These are phyloP conservation scores for Fusarium cicatricum DNA, from an alignment of 2,329 filamentous ascomycete genomes.

Conservation along the genomic window DNA sequence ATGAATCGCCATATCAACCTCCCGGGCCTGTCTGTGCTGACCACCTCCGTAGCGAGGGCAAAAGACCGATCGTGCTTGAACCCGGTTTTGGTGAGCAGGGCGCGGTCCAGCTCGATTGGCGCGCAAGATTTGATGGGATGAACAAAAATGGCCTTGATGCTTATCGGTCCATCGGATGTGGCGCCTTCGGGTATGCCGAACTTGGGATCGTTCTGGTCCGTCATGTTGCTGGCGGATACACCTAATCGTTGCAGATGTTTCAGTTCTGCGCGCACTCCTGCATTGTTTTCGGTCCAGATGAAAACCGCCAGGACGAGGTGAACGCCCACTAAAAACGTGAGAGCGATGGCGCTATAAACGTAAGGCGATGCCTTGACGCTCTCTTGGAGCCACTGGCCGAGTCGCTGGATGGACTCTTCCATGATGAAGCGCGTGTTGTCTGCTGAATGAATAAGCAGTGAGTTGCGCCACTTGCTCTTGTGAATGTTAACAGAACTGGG, in stretches of 20 bases:
- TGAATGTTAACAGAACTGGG: no score
- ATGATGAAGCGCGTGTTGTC: background rate
- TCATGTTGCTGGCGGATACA: conserved; percentile 37
- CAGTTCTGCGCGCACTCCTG: background rate
- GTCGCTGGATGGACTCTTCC: background rate
- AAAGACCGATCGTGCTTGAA: conserved; percentile 41
- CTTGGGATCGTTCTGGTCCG: conserved; percentile 33
- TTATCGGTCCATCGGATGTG: conserved; percentile 9
- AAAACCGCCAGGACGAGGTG: background rate
- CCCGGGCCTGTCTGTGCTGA: conserved; percentile 25
- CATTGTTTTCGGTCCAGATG: background rate
- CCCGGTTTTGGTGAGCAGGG: conserved; percentile 37
- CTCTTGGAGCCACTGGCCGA: background rate
- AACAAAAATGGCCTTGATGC: conserved; percentile 41
- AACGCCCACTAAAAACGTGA: background rate
- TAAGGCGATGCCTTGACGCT: background rate
- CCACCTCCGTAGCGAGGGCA: conserved; percentile 42
- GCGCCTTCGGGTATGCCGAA: conserved; percentile 18
- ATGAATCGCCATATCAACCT: conserved; percentile 37
- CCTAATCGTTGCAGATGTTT: conserved; percentile 27
- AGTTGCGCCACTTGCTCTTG: no score
- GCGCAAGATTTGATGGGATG: conserved; percentile 44
- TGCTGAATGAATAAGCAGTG: no score
- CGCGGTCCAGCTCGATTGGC: conserved; percentile 37
- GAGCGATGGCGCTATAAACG: background rate